Evolutionary conservation across 176 grass and related monocot species (phyloP), one percentile per base, ranked within the genome.

Genomic region (Oryza punctata): DNA sequence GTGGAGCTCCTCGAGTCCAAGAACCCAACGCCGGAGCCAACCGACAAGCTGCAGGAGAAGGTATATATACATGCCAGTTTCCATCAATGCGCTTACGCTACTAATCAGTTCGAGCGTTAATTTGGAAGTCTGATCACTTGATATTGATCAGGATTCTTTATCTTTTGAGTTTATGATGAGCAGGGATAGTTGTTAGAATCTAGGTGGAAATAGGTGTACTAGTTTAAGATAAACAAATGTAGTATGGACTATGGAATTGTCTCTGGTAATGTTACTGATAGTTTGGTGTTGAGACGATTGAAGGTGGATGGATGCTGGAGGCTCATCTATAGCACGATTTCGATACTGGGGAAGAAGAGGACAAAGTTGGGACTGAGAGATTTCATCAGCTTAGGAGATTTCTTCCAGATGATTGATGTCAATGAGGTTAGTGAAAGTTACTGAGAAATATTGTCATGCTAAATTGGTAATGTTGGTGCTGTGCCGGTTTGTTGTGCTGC

Each of bases 241-340:
- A 57, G 10, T 57, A 67, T 57, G 52, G 2, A n/a, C n/a, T n/a
- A 67, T 43, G 52, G 2, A 63, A 63, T 10, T 61, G 10, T 1
- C 50, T 72, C 21, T 43, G 23, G 69, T 73, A 21, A 16, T 46
- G 12, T 46, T 74, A 57, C 76, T 85, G 33, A 80, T 38, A 16
- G 5, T 46, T 1, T 15, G 40, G 47, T 70, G 44, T 79, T 84
- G 65, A 24, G 67, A 67, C 65, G 27, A 76, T 89, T 30, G 32
- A 73, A 98, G 92, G 92, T 95, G 75, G 88, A 91, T 76, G 95
- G 95, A 79, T 86, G 84, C 76, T 98, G 95, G 94, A 97, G 86
- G 87, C 84, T 98, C 81, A 65, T 98, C 83, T 98, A 98, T 11
- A 98, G 90, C 79, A 98, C 95, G 5, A 88, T 98, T 72, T 91